These are phyloP conservation scores for Phaeosphaeriaceae sp. DNA, from an alignment of 2,329 filamentous ascomycete species.

Conservation along the genomic window DNA sequence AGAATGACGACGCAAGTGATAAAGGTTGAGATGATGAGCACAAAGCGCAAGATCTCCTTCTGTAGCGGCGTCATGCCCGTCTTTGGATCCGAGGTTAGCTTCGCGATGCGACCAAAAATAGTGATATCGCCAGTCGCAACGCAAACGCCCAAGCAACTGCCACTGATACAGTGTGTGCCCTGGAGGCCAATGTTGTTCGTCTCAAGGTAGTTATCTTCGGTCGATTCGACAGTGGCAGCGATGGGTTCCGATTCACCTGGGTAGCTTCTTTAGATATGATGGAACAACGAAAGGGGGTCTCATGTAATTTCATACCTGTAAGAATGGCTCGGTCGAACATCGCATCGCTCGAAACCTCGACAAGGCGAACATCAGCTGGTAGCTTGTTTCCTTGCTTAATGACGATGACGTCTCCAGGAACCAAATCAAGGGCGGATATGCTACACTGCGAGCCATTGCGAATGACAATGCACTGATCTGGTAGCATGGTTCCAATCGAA, in stretches of 20 bases:
- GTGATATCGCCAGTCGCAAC: constrained; percentile 76
- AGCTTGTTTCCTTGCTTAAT: constrained; percentile 77
- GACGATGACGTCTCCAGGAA: constrained; percentile 73
- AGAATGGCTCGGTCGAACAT: constrained; percentile 77
- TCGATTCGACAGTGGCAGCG: constrained; percentile 66
- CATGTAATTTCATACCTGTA: constrained; percentile 58
- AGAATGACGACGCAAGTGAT: constrained; percentile 71
- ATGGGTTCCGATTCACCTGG: constrained; percentile 70
- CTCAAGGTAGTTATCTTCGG: constrained; percentile 76
- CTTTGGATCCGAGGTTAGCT: constrained; percentile 73
- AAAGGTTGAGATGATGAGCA: constrained; percentile 71
- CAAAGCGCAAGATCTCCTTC: constrained; percentile 75
- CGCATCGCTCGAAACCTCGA: constrained; percentile 71
- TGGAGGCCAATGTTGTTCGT: constrained; percentile 78
- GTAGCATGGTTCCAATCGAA: constrained; percentile 81
- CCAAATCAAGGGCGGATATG: constrained; percentile 65
- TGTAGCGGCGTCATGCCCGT: constrained; percentile 73
- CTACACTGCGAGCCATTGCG: constrained; percentile 63
- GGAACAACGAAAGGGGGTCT: too few relatives aligned
- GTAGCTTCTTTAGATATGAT: constrained; percentile 11
- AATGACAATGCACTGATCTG: constrained; percentile 71
- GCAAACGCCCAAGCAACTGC: constrained; percentile 70
- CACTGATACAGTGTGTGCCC: constrained; percentile 77
- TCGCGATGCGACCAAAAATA: constrained; percentile 78
- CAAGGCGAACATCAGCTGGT: constrained; percentile 74